phyloP scores from a whole-genome alignment of 129 eudicot genomes.

The Flaveria ramosissima region DNA sequence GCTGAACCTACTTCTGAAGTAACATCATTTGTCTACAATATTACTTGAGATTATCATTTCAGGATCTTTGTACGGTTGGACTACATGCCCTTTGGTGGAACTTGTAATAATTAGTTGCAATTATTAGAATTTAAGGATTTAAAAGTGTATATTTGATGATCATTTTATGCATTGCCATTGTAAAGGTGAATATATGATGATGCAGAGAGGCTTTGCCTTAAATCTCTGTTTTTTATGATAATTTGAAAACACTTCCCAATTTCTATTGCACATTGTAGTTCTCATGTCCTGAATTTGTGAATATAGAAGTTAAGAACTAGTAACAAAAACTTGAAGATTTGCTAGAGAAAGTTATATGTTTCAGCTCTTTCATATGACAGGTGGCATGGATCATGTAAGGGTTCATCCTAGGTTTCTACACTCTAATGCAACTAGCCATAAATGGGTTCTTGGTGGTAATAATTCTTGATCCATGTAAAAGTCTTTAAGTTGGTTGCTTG shows the following conservation, averaged over 20 bases:
- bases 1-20: no score
- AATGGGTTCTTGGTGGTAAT: constrained; percentile 99
- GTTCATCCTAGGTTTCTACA: constrained; percentile 95
- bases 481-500: constrained; percentile 14
- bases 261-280: constrained; percentile 5
- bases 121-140: background rate
- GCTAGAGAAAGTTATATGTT: background rate
- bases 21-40: no score
- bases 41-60: no score
- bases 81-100: no score
- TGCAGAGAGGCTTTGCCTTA: no score
- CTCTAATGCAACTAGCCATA: constrained; percentile 98
- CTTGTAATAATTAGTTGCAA: background rate
- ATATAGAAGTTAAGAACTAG: background rate
- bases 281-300: background rate
- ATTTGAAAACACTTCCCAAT: background rate
- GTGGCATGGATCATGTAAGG: constrained; percentile 96
- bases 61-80: no score
- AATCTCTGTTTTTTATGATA: background rate
- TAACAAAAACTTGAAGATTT: background rate
- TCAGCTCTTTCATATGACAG: constrained; percentile 40
- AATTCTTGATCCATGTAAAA: constrained; percentile 14
- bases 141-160: background rate
- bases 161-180: no score
- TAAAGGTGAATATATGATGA: no score